Evolutionary conservation across 2,329 filamentous ascomycete species (phyloP), one percentile per base, ranked within the genome.

Genomic region (Claviceps purpurea): DNA sequence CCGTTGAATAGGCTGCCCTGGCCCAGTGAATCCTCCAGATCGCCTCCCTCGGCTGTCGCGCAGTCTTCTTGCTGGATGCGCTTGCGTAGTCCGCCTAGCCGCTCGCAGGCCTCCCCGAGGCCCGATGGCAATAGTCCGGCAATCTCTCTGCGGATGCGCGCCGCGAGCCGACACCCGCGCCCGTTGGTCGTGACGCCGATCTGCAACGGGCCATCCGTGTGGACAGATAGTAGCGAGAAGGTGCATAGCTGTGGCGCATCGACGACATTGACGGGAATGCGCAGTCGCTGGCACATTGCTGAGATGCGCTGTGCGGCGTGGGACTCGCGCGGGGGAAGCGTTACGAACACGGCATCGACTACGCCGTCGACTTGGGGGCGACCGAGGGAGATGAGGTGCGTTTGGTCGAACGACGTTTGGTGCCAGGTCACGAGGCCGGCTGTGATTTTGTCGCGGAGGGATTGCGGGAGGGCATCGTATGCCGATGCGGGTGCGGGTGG

Each of bases 171-270:
- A 73, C 93, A 97, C 1, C 93, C 93, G 60, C 87, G 84, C 20
- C 93, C 91, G 54, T 94, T 96, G 1, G 93, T 97, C 3, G 93
- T 97, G 53, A 98, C 86, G 56, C 93, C 93, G 55, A 98, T 85
- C 65, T 97, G 93, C 42, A 98, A 75, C 10, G 93, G 91, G 0
- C 93, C 93, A 62, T 96, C 90, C 51, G 79, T 82, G 66, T 97
- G 83, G 7, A 88, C 94, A 24, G 89, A 93, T 46, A 97, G 81
- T 50, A 98, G 76, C 5, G 86, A 85, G 66, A 98, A 95, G 26
- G 88, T 87, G 71, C 89, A 96, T 16, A 97, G 82, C 38, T 81
- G 76, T 0, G 91, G 87, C 0, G 87, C 80, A 70, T 98, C 93
- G 55, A 89, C 81, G 26, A 97, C 89, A 68, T 98, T 98, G 64